Conservation (phyloP, 2,329 filamentous ascomycete species). For the Stagonosporopsis vannaccii region DNA sequence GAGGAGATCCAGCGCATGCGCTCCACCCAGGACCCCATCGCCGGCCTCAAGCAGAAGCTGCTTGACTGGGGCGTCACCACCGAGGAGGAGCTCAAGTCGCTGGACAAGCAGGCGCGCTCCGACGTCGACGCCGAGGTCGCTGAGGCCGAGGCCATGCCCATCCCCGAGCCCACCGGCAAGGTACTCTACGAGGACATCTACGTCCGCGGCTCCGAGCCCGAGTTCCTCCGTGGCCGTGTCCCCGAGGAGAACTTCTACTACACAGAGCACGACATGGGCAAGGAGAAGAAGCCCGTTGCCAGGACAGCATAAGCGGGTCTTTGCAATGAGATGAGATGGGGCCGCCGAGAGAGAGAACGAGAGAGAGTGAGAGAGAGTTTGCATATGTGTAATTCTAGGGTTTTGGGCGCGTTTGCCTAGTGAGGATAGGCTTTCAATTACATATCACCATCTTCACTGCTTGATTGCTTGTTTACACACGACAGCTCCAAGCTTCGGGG, state of each 20-base stretch:
- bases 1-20: conserved; percentile 99
- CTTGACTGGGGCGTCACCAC: conserved; percentile 90
- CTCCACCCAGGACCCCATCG: conserved; percentile 97
- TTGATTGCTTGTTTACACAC: too few relatives aligned
- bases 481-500: too few relatives aligned
- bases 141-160: conserved; percentile 84
- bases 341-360: not conserved
- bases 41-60: conserved; percentile 96
- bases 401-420: conserved; percentile 12
- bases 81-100: conserved; percentile 93
- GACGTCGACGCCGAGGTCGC: conserved; percentile 90
- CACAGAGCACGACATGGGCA: conserved; percentile 52
- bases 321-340: not conserved
- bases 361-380: conserved; percentile 10
- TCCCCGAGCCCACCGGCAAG: conserved; percentile 78
- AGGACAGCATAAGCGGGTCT: conserved; percentile 37
- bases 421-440: conserved; percentile 16
- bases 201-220: conserved; percentile 84
- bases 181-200: conserved; percentile 98
- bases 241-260: conserved; percentile 93
- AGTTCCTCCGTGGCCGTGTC: conserved; percentile 85
- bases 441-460: conserved; percentile 12
- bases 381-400: conserved; percentile 37
- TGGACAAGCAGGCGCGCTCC: conserved; percentile 91
- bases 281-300: conserved; percentile 45